Conservation (phyloP, 768 basidiomycete genomes). For the Dioszegia crocea region DNA sequence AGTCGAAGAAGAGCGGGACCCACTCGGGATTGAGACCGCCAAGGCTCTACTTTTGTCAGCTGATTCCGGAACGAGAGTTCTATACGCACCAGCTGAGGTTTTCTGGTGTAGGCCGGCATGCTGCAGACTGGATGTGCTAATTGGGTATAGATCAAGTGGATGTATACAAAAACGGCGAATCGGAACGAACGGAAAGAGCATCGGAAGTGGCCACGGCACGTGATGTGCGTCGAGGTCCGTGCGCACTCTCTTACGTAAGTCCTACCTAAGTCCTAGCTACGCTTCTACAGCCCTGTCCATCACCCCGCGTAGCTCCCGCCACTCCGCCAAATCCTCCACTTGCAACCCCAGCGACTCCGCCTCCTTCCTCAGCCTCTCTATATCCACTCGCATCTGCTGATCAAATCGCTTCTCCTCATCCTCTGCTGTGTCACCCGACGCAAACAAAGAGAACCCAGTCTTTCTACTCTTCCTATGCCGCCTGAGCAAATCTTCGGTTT, state of each 20-base stretch:
- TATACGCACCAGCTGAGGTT: conserved; percentile 24
- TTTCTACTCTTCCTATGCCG: conserved; percentile 84
- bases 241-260: too few relatives aligned
- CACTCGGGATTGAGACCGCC: conserved; percentile 38
- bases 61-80: too few relatives aligned
- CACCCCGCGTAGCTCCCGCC: conserved; percentile 45
- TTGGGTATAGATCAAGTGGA: too few relatives aligned
- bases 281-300: neutral
- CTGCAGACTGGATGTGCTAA: neutral
- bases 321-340: conserved; percentile 48
- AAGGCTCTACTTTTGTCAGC: conserved; percentile 16
- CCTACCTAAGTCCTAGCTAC: too few relatives aligned
- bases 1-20: conserved; percentile 5
- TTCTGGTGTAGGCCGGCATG: conserved; percentile 26
- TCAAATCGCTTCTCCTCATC: conserved; percentile 86
- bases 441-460: conserved; percentile 72
- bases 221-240: neutral
- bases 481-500: conserved; percentile 83
- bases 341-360: conserved; percentile 66
- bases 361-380: conserved; percentile 75
- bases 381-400: conserved; percentile 78
- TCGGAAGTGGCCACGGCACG: neutral
- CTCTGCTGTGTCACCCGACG: conserved; percentile 60
- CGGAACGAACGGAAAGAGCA: too few relatives aligned
- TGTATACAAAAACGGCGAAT: too few relatives aligned